A percentile compares a stretch with the other conserved stretches of the same genome.
phyloP scores from a whole-genome alignment of 2,329 filamentous ascomycete species.

The Alternaria atra region DNA sequence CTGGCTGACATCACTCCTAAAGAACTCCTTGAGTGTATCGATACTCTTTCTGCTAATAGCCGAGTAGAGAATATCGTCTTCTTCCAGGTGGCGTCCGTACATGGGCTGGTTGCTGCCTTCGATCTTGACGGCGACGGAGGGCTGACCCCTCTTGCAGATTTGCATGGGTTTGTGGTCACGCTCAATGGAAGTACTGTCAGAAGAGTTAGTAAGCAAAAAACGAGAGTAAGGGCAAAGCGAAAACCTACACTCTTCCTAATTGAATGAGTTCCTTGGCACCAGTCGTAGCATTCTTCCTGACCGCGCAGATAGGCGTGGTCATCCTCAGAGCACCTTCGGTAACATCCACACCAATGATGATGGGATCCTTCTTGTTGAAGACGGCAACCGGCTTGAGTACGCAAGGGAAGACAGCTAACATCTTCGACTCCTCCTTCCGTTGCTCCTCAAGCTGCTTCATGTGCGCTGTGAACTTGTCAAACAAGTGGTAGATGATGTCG shows the following conservation, averaged over 20 bases:
- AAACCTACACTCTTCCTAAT: slow-evolving; percentile 89
- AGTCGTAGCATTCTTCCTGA: slow-evolving; percentile 82
- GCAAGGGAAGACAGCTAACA: slow-evolving; percentile 96
- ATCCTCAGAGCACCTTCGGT: slow-evolving; percentile 86
- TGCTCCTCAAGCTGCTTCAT: slow-evolving; percentile 87
- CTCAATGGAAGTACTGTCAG: slow-evolving; percentile 85
- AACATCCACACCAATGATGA: slow-evolving; percentile 95
- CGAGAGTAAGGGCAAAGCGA: not conserved
- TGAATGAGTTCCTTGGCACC: slow-evolving; percentile 83
- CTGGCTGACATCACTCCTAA: slow-evolving; percentile 83
- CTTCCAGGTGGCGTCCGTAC: slow-evolving; percentile 94
- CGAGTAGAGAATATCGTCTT: slow-evolving; percentile 87
- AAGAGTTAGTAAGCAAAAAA: slow-evolving; percentile 17
- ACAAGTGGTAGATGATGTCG: slow-evolving; percentile 98
- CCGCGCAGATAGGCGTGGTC: slow-evolving; percentile 87
- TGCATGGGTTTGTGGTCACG: slow-evolving; percentile 95
- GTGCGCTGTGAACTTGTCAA: slow-evolving; percentile 95
- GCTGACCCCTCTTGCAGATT: slow-evolving; percentile 93
- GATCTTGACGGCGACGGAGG: slow-evolving; percentile 98
- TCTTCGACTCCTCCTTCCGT: slow-evolving; percentile 96
- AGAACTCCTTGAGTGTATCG: slow-evolving; percentile 95
- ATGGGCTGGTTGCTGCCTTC: slow-evolving; percentile 91
- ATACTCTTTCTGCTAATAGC: slow-evolving; percentile 88
- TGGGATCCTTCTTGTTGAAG: slow-evolving; percentile 98
- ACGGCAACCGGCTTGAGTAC: slow-evolving; percentile 88